Evolutionary conservation across 2,329 filamentous ascomycete genomes (phyloP), one percentile per base, ranked within the genome.

Genomic region (Cladosporium sp.): DNA sequence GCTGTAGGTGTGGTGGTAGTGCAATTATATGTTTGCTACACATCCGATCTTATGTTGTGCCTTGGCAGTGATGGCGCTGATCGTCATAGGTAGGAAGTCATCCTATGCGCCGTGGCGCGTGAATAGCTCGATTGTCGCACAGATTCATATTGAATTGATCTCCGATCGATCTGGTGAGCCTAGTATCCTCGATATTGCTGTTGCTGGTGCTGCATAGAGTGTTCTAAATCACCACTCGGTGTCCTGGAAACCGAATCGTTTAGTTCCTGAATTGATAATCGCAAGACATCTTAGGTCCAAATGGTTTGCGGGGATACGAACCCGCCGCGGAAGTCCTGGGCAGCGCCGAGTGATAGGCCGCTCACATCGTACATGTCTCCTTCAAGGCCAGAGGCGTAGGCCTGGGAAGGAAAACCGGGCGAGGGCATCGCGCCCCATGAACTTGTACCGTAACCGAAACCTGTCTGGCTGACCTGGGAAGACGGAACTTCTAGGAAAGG

Each of bases 401-500:
- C 52, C 22, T 57, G 57, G 9, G 66, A 54, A 12, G 63, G 59
- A 36, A 68, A 62, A 13, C 58, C 60, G 7, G 66, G 66, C 12
- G 63, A 67, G 16, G 64, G 62, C 45, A 62, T 53, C 8, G 59
- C 58, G 7, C 63, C 63, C 62, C 63, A 68, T 13, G 53, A 54
- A 48, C 57, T 63, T 6, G 62, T 62, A 12, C 60, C 60, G 42
- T 59, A 58, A 15, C 55, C 56, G 52, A 66, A 66, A 25, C 60
- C 58, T 36, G 62, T 53, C 16, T n/a, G 55, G 22, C 40, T 59
- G 56, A 4, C 15, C 16, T 48, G 45, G 9, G 33, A 30, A 2
- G 52, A 41, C 20, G 73, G 73, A 5, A 76, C 69, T 52, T 74
- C 72, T 42, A 77, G 68, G 50, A 70, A 77, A 52, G 62, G 59